These are phyloP conservation scores for Lodderomyces margitis DNA, from an alignment of 1,139 yeast species.

Conservation along the genomic window DNA sequence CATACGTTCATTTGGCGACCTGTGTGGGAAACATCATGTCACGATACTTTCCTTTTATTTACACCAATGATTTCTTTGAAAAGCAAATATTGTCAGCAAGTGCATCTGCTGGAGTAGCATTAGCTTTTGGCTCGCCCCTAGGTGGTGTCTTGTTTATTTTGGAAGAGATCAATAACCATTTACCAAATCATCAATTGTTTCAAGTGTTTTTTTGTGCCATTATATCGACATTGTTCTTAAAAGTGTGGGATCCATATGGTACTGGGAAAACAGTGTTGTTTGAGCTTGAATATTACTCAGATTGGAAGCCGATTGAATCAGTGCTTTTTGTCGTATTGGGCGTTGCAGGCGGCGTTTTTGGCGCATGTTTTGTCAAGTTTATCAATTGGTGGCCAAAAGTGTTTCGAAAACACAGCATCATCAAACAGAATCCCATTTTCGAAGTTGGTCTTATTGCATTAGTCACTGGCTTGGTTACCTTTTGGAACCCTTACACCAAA, in stretches of 20 bases:
- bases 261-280: constrained; percentile 62
- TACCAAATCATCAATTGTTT: constrained; percentile 58
- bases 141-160: constrained; percentile 67
- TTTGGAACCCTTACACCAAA: constrained; percentile 52
- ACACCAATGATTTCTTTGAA: constrained; percentile 51
- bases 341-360: constrained; percentile 56
- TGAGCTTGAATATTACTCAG: constrained; percentile 53
- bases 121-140: constrained; percentile 68
- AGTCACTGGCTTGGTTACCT: constrained; percentile 50
- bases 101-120: constrained; percentile 67
- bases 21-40: constrained; percentile 62
- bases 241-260: constrained; percentile 60
- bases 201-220: constrained; percentile 63
- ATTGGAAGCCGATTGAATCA: constrained; percentile 54
- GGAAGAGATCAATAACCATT: constrained; percentile 62
- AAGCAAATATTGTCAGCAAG: constrained; percentile 63
- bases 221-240: constrained; percentile 53
- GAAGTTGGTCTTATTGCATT: constrained; percentile 51
- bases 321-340: constrained; percentile 51
- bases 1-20: constrained; percentile 69
- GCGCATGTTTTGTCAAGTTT: constrained; percentile 53
- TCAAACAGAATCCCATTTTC: constrained; percentile 39
- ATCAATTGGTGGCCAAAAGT: constrained; percentile 49
- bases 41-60: constrained; percentile 49
- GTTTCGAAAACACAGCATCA: constrained; percentile 33